Evolutionary conservation across 495 filamentous ascomycete species (phyloP), one percentile per base, ranked within the genome.

Genomic region (Xanthoparmelia taractica): DNA sequence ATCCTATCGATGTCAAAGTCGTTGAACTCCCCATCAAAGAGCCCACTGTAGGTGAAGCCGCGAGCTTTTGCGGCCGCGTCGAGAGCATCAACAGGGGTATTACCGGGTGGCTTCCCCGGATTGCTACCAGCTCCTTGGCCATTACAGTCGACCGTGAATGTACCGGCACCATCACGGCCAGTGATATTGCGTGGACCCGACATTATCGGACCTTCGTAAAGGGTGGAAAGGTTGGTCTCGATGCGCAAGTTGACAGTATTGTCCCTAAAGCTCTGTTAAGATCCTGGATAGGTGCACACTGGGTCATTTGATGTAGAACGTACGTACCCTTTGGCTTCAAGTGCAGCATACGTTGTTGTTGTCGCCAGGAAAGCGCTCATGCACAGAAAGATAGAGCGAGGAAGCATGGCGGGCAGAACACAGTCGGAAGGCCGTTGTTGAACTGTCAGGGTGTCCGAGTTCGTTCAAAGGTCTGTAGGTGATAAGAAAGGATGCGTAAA

Each of bases 181-280:
- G 65, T 63, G 13, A 66, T 45, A 18, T 66, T 66, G 15, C 65
- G 65, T 20, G 65, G 65, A 20, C 65, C 61, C 6, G 34, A 66
- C 6, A 25, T 67, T 50, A 66, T 66, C 23, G 55, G 52, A 2
- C 63, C 65, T 55, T 66, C 65, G 45, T 58, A 66, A 43, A 66
- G 36, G 23, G 65, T 66, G 60, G 33, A 50, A 7, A n/a, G 20
- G 29, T 41, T 23, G 27, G 29, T 43, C 45, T 66, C 65, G 45
- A 66, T 66, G 45, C 65, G 65, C 17, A 66, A 7, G 23, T 57
- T 63, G 23, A 50, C 29, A 2, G 60, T 57, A 8, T 52, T 52
- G 48, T 15, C 4, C 0, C 48, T 52, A 15, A 7, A 25, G 38
- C 2, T 12, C 2, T 2, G 12, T 12, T 40, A 2, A 40, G 38